Evolutionary conservation across 2,329 filamentous ascomycete species (phyloP), one percentile per base, ranked within the genome.

Genomic region (Monilinia aucupariae): DNA sequence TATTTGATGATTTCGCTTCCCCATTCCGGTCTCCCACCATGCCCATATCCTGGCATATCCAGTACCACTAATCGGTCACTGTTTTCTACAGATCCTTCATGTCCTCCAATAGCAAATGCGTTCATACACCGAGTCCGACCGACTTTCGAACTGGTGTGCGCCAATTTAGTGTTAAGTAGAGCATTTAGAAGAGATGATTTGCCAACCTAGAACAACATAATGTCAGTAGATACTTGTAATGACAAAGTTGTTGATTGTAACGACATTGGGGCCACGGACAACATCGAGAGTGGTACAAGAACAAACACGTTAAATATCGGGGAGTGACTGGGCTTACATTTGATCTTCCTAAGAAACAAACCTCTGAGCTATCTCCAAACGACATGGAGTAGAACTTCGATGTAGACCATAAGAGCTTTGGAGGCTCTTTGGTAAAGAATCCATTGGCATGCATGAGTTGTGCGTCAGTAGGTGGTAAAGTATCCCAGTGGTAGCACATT

Each of bases 41-140:
- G 80, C 4, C 87, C 87, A 70, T 90, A 90, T 0, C 87, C 87
- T 1, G 87, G 88, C 82, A 88, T 88, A 73, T 91, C 87, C 25
- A 90, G 77, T 41, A 91, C 78, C 0, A 86, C 80, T 34, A 88
- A 71, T 56, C 71, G 69, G 25, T 71, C 70, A 43, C 66, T 67
- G 6, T 65, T 64, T 34, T 71, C 62, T 25, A 72, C 68, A 20
- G 54, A 48, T 7, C 41, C 54, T 34, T 69, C 64, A 25, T 59
- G 61, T 74, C 79, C 53, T n/a, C 84, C 79, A 25, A 88, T 78
- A 2, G 81, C 82, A 72, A 86, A 89, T 0, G 84, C 83, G 67
- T 88, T 88, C 84, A 90, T 87, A 22, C 82, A 81, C 65, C 78
- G 78, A 7, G 87, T 90, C 52, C 82, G 78, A 0, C 87, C 87